Conservation (phyloP, 202 grass and related monocot species). For the Elaeis oleifera region DNA sequence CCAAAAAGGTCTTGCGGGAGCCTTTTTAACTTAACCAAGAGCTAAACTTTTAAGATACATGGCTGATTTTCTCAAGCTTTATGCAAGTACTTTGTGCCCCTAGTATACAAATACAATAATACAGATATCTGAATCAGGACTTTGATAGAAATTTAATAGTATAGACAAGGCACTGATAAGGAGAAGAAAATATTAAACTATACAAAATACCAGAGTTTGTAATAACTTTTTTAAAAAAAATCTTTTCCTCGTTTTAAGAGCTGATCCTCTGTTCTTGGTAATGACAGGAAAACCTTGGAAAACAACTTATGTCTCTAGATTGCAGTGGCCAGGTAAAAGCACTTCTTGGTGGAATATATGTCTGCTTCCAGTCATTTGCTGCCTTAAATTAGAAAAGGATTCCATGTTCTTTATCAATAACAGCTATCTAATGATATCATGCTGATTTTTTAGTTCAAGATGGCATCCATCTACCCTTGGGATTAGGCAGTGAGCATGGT, state of each 20-base stretch:
- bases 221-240: neutral
- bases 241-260: neutral
- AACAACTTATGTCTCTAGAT: conserved; percentile 53
- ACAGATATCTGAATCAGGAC: too few relatives aligned
- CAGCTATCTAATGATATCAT: neutral
- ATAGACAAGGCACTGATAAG: too few relatives aligned
- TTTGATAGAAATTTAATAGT: too few relatives aligned
- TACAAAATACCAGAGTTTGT: too few relatives aligned
- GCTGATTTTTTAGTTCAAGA: conserved; percentile 35
- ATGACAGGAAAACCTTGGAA: conserved; percentile 42
- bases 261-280: conserved; percentile 19
- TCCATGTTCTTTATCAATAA: conserved; percentile 2
- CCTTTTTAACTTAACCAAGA: too few relatives aligned
- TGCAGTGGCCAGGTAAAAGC: conserved; percentile 47
- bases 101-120: too few relatives aligned
- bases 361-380: neutral
- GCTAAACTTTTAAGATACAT: too few relatives aligned
- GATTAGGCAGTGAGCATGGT: conserved; percentile 30
- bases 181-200: too few relatives aligned
- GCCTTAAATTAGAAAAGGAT: neutral
- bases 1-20: too few relatives aligned
- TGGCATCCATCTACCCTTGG: conserved; percentile 41
- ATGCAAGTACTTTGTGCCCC: too few relatives aligned
- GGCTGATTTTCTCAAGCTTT: too few relatives aligned
- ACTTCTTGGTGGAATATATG: neutral